phyloP scores from a whole-genome alignment of 768 basidiomycete genomes.

The Mycena rosella region DNA sequence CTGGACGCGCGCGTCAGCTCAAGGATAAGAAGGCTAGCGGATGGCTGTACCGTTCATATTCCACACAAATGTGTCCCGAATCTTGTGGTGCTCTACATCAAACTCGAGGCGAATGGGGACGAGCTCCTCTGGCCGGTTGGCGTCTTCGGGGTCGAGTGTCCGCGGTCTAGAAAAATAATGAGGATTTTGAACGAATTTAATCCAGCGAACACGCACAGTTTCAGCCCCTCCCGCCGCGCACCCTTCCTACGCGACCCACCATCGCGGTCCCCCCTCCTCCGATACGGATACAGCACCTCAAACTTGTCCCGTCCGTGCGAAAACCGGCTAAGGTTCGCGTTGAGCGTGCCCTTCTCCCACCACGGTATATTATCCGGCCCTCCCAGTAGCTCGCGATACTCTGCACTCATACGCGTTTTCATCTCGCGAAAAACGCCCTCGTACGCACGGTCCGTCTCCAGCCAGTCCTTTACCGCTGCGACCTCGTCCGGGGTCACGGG shows the following conservation, averaged over 20 bases:
- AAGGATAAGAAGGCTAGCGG: slow-evolving; percentile 3
- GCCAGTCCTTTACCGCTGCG: slow-evolving; percentile 68
- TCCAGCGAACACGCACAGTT: slow-evolving; percentile 70
- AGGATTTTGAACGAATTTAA: slow-evolving; percentile 24
- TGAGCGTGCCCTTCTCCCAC: slow-evolving; percentile 72
- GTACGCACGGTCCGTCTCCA: slow-evolving; percentile 71
- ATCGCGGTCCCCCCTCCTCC: slow-evolving; percentile 56
- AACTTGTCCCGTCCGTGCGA: slow-evolving; percentile 61
- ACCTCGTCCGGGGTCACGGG: slow-evolving; percentile 66
- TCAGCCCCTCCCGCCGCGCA: slow-evolving; percentile 76
- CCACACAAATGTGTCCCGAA: slow-evolving; percentile 98
- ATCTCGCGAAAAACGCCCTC: slow-evolving; percentile 62
- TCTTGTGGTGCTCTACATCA: slow-evolving; percentile 93
- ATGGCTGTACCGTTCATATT: slow-evolving; percentile 86
- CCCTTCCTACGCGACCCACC: slow-evolving; percentile 56
- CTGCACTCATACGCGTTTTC: slow-evolving; percentile 65
- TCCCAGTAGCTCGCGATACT: slow-evolving; percentile 61
- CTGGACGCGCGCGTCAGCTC: slow-evolving; percentile 52
- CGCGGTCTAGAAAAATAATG: slow-evolving; percentile 60
- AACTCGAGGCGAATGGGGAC: slow-evolving; percentile 97
- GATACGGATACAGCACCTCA: slow-evolving; percentile 62
- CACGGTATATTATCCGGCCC: slow-evolving; percentile 59
- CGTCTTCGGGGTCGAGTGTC: slow-evolving; percentile 66
- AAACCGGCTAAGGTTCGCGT: slow-evolving; percentile 53
- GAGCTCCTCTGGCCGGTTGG: slow-evolving; percentile 80